phyloP scores from a whole-genome alignment of 2,329 filamentous ascomycete genomes.

The Ophiocordyceps australis region DNA sequence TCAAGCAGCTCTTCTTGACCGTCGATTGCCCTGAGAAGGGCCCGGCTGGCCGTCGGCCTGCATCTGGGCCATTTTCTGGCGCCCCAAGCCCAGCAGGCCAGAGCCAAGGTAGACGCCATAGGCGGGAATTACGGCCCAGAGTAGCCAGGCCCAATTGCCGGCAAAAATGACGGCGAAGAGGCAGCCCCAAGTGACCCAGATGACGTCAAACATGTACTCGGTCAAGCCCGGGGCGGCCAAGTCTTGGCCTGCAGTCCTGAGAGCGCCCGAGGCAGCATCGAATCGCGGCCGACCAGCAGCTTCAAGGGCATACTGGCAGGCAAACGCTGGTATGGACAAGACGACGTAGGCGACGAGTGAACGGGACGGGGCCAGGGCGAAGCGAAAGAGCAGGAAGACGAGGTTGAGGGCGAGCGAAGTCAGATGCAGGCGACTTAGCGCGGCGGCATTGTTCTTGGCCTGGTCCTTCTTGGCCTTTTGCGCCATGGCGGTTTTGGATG shows the following conservation, averaged over 20 bases:
- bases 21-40: conserved; percentile 27
- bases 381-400: conserved; percentile 56
- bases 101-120: conserved; percentile 36
- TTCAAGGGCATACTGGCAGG: conserved; percentile 78
- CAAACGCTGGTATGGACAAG: conserved; percentile 54
- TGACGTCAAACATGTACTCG: conserved; percentile 94
- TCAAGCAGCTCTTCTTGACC: conserved; percentile 34
- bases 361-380: conserved; percentile 45
- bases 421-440: conserved; percentile 68
- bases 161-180: conserved; percentile 54
- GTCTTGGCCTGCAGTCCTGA: conserved; percentile 71
- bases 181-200: conserved; percentile 85
- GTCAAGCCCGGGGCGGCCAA: conserved; percentile 75
- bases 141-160: conserved; percentile 56
- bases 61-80: conserved; percentile 31
- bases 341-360: conserved; percentile 51
- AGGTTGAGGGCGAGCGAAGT: conserved; percentile 54
- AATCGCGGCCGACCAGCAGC: conserved; percentile 63
- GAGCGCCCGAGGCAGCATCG: conserved; percentile 40
- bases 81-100: conserved; percentile 33
- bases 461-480: conserved; percentile 45
- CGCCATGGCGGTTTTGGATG: conserved; percentile 35
- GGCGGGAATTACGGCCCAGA: conserved; percentile 35
- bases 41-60: conserved; percentile 14
- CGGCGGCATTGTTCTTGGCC: conserved; percentile 60